phyloP scores from a whole-genome alignment of 805 yeast genomes.

The Yarrowia phangngaensis region DNA sequence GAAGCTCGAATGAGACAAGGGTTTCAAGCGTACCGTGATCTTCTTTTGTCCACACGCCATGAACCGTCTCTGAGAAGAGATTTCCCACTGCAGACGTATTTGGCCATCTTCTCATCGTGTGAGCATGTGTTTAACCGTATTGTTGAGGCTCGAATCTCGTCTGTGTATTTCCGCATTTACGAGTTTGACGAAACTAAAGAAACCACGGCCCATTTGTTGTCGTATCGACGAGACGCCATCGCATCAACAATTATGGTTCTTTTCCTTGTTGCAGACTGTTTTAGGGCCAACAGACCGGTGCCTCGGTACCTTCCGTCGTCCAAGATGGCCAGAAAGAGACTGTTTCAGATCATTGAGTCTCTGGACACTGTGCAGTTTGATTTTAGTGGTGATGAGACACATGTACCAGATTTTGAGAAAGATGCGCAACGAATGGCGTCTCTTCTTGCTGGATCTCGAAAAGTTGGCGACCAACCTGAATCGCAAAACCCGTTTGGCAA shows the following conservation, averaged over 20 bases:
- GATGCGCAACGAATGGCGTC: conserved; percentile 11
- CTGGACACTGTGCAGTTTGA: conserved; percentile 33
- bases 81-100: conserved; percentile 40
- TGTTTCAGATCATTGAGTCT: conserved; percentile 43
- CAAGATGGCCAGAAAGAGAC: conserved; percentile 43
- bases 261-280: conserved; percentile 46
- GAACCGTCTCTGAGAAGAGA: conserved; percentile 42
- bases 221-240: conserved; percentile 48
- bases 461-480: conserved; percentile 15
- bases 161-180: conserved; percentile 47
- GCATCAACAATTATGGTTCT: conserved; percentile 46
- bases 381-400: not conserved
- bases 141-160: conserved; percentile 51
- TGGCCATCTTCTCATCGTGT: conserved; percentile 41
- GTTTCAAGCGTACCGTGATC: conserved; percentile 42
- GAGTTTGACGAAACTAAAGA: conserved; percentile 43
- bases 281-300: conserved; percentile 40
- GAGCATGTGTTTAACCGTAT: conserved; percentile 44
- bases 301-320: conserved; percentile 49
- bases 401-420: conserved; percentile 6
- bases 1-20: conserved; percentile 50
- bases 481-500: conserved; percentile 13
- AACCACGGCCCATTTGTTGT: conserved; percentile 42
- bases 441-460: conserved; percentile 21
- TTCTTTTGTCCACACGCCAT: conserved; percentile 40